Evolutionary conservation across 2,329 filamentous ascomycete genomes (phyloP), one percentile per base, ranked within the genome.

Genomic region (Ceratocystis huliohia): DNA sequence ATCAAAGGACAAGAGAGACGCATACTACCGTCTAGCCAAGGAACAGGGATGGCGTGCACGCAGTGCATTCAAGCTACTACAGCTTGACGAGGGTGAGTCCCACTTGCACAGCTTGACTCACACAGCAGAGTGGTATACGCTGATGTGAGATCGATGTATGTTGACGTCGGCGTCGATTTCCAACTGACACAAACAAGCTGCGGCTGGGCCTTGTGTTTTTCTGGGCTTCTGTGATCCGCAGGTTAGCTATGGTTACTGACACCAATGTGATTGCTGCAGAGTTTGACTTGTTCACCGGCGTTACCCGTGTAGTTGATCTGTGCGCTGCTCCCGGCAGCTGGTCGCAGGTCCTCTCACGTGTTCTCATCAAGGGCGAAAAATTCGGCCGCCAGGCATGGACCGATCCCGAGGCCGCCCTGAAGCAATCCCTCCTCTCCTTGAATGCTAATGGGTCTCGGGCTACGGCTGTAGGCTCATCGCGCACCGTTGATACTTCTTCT

Each of bases 21-120:
- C 92, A 59, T 99, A 99, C 78, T 99, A 99, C 74, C 85, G 94
- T 65, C 88, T 99, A 7, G 94, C 94, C 20, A 99, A 99, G 78
- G 94, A 99, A 76, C 94, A 99, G 80, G 95, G 95, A 70, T 99
- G 94, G 93, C 89, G 94, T 45, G 94, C 94, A 33, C 84, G 94
- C 67, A 96, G 91, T 70, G 94, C 94, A 7, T 99, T 96, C 80
- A 99, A 99, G 77, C 84, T 99, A 28, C 85, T 99, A 13, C 94
- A 99, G 76, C 85, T 99, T 28, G 92, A 99, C 75, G 91, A 87
- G 78, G 84, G 84, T 85, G 68, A 68, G 72, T 68, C 45, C 37
- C 15, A 62, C 33, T 53, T 63, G 61, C 66, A 65, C 61, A 41
- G 5, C 46, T 61, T 22, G 63, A 61, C 66, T 41, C 70, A 64